Evolutionary conservation across 2,329 filamentous ascomycete genomes (phyloP).

Genomic region (Ascosphaera pollenicola): DNA sequence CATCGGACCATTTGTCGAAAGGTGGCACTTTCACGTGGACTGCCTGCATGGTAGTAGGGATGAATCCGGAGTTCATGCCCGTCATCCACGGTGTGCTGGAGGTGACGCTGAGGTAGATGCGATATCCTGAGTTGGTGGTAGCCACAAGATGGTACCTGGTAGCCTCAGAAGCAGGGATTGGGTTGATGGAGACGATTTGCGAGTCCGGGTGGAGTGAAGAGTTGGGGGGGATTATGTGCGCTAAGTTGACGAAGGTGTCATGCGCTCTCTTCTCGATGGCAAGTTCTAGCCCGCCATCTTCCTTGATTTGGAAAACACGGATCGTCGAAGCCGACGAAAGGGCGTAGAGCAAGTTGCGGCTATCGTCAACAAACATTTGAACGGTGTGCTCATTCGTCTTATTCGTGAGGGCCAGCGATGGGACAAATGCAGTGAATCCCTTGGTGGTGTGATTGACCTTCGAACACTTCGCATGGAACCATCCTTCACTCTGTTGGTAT

Average conservation of each 20-base stretch:
- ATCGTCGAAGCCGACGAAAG: slow-evolving; percentile 77
- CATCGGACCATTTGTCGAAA: slow-evolving; percentile 12
- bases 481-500: slow-evolving; percentile 92
- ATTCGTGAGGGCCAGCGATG: slow-evolving; percentile 19
- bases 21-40: slow-evolving; percentile 92
- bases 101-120: slow-evolving; percentile 80
- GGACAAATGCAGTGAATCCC: slow-evolving; percentile 39
- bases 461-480: slow-evolving; percentile 75
- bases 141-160: slow-evolving; percentile 75
- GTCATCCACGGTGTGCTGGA: slow-evolving; percentile 37
- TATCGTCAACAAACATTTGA: slow-evolving; percentile 74
- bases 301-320: slow-evolving; percentile 71
- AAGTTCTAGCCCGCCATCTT: slow-evolving; percentile 28
- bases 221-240: slow-evolving; percentile 56
- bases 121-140: slow-evolving; percentile 71
- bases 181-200: slow-evolving; percentile 62
- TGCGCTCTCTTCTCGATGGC: slow-evolving; percentile 31
- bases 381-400: slow-evolving; percentile 40
- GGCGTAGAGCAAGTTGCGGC: slow-evolving; percentile 70
- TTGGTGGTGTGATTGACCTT: slow-evolving; percentile 74
- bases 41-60: slow-evolving; percentile 92
- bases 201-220: slow-evolving; percentile 50
- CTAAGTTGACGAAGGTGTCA: slow-evolving; percentile 45
- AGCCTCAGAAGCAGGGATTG: slow-evolving; percentile 65
- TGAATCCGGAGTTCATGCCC: slow-evolving; percentile 36